These are phyloP conservation scores for Brassica balearica DNA, from an alignment of 441 rosid genomes.

Conservation along the genomic window DNA sequence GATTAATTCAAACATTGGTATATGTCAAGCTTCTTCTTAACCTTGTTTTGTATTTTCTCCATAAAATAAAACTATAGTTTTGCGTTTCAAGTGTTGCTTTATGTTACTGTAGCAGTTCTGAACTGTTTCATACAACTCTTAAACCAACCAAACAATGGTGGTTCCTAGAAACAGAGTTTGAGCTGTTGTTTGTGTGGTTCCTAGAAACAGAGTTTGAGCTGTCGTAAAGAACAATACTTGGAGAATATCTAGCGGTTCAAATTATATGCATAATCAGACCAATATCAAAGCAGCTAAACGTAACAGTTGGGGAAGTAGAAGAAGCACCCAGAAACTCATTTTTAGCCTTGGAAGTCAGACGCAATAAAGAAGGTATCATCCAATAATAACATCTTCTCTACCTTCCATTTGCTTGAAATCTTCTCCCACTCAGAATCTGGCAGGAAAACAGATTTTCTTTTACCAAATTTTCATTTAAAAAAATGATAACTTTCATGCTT, in stretches of 20 bases:
- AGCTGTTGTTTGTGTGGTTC: neutral
- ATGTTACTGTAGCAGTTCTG: neutral
- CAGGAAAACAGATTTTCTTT: neutral
- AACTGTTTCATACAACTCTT: neutral
- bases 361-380: conserved; percentile 1
- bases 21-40: conserved; percentile 37
- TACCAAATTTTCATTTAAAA: neutral
- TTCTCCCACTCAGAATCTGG: neutral
- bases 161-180: neutral
- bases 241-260: neutral
- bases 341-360: neutral
- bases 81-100: neutral
- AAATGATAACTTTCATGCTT: neutral
- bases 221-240: neutral
- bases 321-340: neutral
- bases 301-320: neutral
- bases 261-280: neutral
- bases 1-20: conserved; percentile 45
- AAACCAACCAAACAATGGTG: conserved; percentile 5
- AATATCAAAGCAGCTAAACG: conserved; percentile 9
- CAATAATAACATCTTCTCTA: conserved; percentile 1
- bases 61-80: conserved; percentile 19
- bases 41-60: conserved; percentile 37
- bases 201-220: neutral
- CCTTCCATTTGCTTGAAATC: neutral